Percentiles rank a stretch among this genome's conserved stretches.
These are phyloP conservation scores for Cladosporium sp. DNA, from an alignment of 2,329 filamentous ascomycete species.

Conservation along the genomic window DNA sequence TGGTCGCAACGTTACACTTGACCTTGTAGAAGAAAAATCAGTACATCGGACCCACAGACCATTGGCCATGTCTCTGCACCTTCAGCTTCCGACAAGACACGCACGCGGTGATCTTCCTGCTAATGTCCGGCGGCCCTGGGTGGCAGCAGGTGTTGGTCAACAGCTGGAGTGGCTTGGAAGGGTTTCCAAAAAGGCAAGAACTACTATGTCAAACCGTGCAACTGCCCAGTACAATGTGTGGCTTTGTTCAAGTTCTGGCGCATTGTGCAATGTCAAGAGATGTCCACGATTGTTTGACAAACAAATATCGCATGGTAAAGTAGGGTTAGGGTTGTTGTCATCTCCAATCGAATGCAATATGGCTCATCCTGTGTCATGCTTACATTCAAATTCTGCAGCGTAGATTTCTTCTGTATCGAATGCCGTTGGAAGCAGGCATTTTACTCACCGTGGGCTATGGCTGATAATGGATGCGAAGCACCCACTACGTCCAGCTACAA, in stretches of 20 bases:
- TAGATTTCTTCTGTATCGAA: background rate
- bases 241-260: background rate
- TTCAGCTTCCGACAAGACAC: slow-evolving; percentile 45
- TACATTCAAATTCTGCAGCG: background rate
- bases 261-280: background rate
- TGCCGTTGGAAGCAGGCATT: background rate
- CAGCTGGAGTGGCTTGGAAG: background rate
- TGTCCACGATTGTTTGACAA: background rate
- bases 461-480: background rate
- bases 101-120: slow-evolving; percentile 39
- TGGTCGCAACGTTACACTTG: slow-evolving; percentile 45
- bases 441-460: background rate
- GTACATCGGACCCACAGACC: background rate
- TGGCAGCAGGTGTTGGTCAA: background rate
- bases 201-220: background rate
- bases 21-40: slow-evolving; percentile 23
- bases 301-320: background rate
- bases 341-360: background rate
- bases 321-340: background rate
- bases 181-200: background rate
- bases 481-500: background rate
- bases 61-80: slow-evolving; percentile 9
- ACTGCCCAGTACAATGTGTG: background rate
- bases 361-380: background rate
- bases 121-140: slow-evolving; percentile 28